Evolutionary conservation across 2,329 filamentous ascomycete species (phyloP), one percentile per base, ranked within the genome.

Genomic region (Coleophoma eucalyptorum): DNA sequence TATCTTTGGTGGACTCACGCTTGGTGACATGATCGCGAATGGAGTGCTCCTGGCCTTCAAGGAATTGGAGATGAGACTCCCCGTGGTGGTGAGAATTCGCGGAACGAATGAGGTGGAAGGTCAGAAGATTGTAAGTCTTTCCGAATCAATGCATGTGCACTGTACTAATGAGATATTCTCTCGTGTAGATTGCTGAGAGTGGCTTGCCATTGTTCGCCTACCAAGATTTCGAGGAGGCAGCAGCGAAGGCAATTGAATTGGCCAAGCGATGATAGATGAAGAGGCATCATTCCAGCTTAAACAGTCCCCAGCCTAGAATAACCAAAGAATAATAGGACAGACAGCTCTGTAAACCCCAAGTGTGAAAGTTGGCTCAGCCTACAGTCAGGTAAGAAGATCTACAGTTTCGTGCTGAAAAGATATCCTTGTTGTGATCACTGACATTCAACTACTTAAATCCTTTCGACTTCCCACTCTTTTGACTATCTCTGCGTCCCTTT

Each of bases 1-100:
- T 56, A 87, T 88, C 57, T 89, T 87, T 57, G 84, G 82, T 8
- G 83, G 84, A 0, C 55, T 58, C 55, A 62, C 60, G 5, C 77
- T 86, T 52, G 88, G 88, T 34, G 87, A 90, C 58, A 91, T 92
- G 87, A 92, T 92, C 66, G 89, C 89, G 0, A 76, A 83, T 51
- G 88, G 88, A 0, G 79, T 93, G 45, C 73, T 92, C 21, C 62
- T 89, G 58, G 88, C 88, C 1, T 90, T 91, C 63, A 75, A 78
- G 55, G 84, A 91, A 62, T 66, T 90, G 49, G 72, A 80, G 8
- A 77, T 87, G 60, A 70, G 67, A n/a, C 75, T 88, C 2, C 88
- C 88, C 0, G 85, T 92, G 1, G 86, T 92, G n/a, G 88, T 92
- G 31, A 76, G 89, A 56, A 76, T 92, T 55, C 75, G 87, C 54